Conservation (phyloP, 2,329 filamentous ascomycete species). For the Colletotrichum tropicale region DNA sequence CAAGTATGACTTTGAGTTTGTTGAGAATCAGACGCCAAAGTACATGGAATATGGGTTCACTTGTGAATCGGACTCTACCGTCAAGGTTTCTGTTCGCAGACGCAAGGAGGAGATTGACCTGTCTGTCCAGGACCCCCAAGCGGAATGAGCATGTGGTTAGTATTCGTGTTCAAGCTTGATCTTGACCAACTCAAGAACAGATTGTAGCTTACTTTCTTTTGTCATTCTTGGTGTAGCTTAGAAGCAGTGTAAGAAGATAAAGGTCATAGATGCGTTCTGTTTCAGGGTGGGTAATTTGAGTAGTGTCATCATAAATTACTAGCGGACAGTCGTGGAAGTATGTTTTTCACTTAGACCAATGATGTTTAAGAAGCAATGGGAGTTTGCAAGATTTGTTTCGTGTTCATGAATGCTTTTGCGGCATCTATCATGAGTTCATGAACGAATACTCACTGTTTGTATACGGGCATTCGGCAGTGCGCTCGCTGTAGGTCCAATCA, state of each 20-base stretch:
- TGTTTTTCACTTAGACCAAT: too few relatives aligned
- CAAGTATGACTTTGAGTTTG: not conserved
- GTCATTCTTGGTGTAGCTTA: not conserved
- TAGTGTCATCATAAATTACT: rapidly evolving
- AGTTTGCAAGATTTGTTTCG: not conserved
- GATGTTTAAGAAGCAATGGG: not conserved
- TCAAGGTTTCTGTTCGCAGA: not conserved
- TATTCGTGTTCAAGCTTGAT: not conserved
- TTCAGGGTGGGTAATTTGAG: not conserved
- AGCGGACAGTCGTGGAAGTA: too few relatives aligned
- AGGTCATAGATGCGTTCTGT: not conserved
- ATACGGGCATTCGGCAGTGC: not conserved
- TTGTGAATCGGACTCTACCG: not conserved
- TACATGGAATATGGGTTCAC: not conserved
- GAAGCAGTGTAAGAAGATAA: not conserved
- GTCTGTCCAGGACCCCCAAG: not conserved
- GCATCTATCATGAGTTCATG: not conserved
- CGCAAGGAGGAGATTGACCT: not conserved
- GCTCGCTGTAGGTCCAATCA: not conserved
- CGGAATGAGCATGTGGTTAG: not conserved
- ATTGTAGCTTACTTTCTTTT: not conserved
- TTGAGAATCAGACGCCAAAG: not conserved
- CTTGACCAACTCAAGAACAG: not conserved
- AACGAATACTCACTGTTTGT: too few relatives aligned
- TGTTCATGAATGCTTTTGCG: not conserved